Base-by-base conservation (phyloP, 2,329 filamentous ascomycete species). In the Clonostachys solani region DNA sequence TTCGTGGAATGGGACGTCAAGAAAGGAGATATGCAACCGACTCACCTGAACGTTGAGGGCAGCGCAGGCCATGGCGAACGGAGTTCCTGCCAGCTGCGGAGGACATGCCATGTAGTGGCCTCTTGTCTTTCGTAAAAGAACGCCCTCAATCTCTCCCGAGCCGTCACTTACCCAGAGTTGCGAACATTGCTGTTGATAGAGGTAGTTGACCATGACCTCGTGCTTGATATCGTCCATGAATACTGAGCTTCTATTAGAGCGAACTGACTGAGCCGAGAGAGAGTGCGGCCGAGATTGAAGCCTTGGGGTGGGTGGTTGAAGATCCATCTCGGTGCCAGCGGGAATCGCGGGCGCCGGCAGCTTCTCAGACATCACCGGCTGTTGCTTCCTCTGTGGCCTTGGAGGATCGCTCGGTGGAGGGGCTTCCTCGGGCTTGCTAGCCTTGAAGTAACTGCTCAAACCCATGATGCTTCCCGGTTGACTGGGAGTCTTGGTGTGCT, bases 171-270 rank as follows among this genome's bases (percentile, higher is more conserved):
- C 82, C 87, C 87, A 91, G 34, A 89, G 74, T 51, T 82, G 79
- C 12, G 80, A 78, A 59, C 85, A 89, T 66, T 90, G 86, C 61
- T 91, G 86, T 63, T 91, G 87, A 65, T 89, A 89, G 23, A 92
- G 72, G 62, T 89, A 89, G 66, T 88, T 90, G 50, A 88, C 86
- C 86, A 91, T 91, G 50, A 91, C 84, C 64, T 91, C 87, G 59
- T 89, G 84, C 65, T 86, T 88, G 65, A 89, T 86, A 52, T 88
- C 85, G 50, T 88, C 84, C 12, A 87, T 64, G 50, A 85, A 76
- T 48, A 76, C 66, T 37, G 77, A 80, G 58, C 75, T 81, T 43
- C 64, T 64, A 19, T 60, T 65, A 15, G 63, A 66, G n/a, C 59
- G 60, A 6, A 57, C 58, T 15, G 75, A 78, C 29, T 63, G 63